phyloP scores from a whole-genome alignment of 495 filamentous ascomycete species.

The Aspergillus mulundensis region DNA sequence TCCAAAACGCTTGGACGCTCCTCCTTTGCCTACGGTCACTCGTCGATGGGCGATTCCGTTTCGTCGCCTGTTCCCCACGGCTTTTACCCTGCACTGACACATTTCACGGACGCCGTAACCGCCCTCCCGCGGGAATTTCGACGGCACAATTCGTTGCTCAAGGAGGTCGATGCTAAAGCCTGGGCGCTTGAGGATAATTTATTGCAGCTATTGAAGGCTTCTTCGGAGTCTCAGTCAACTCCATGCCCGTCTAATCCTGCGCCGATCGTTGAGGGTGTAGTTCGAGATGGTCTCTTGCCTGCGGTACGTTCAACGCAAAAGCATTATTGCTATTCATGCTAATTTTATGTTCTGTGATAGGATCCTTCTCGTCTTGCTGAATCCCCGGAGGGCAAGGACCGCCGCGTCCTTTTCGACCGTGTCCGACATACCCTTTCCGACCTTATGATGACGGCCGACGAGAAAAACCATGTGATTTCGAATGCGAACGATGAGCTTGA shows the following conservation, averaged over 20 bases:
- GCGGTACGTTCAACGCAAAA: slow-evolving; percentile 22
- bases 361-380: slow-evolving; percentile 31
- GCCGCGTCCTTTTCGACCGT: slow-evolving; percentile 62
- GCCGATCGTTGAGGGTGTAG: slow-evolving; percentile 36
- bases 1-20: slow-evolving; percentile 53
- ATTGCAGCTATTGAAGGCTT: slow-evolving; percentile 61
- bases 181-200: slow-evolving; percentile 58
- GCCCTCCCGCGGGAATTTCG: slow-evolving; percentile 93
- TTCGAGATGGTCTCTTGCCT: slow-evolving; percentile 37
- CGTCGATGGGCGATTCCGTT: slow-evolving; percentile 29
- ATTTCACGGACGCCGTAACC: slow-evolving; percentile 89
- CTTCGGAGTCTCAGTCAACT: slow-evolving; percentile 54
- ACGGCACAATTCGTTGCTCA: slow-evolving; percentile 87
- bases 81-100: slow-evolving; percentile 88
- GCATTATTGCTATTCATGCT: slow-evolving; percentile 10
- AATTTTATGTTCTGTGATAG: slow-evolving; percentile 14
- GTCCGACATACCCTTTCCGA: slow-evolving; percentile 61
- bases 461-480: slow-evolving; percentile 93
- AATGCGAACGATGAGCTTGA: slow-evolving; percentile 85
- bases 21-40: slow-evolving; percentile 42
- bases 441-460: slow-evolving; percentile 81
- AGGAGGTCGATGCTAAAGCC: slow-evolving; percentile 93
- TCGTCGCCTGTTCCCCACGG: slow-evolving; percentile 45
- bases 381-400: slow-evolving; percentile 40
- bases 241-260: slow-evolving; percentile 35